Base-by-base conservation (phyloP, 176 grass and related monocot species). In the Leersia perrieri region DNA sequence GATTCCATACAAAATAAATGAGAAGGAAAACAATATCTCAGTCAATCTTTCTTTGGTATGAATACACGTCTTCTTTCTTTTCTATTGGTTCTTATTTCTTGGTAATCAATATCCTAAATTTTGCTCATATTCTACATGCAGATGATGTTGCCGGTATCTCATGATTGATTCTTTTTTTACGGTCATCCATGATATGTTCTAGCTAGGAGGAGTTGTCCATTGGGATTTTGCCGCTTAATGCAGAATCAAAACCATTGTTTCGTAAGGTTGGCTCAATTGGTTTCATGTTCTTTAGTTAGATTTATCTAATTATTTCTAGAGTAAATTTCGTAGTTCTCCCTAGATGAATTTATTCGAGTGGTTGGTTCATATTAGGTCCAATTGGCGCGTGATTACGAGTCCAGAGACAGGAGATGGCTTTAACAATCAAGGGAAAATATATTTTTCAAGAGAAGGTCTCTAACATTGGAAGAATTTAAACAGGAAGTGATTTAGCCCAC, bases 251-350 rank as follows among this genome's bases (percentile, higher is more conserved):
- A 72, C 79, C 5, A 22, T 32, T 16, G 30, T 66, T 66, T 27
- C 26, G 11, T 14, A 57, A 60, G 82, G 84, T 94, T 73, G 75
- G 84, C 62, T 69, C 39, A 78, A 87, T 91, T 68, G 63, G 66
- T 30, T 70, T 15, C 41, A 36, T 16, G 35, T 60, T 60, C 72
- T 34, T 80, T 60, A 72, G 15, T 70, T 69, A 63, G 70, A 27
- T 51, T 65, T 15, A 63, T 51, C 76, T 68, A 26, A 63, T 60
- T 58, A 14, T 38, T 33, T 33, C 35, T 22, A 29, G 70, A 80
- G 81, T 85, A 73, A 33, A 62, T 74, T 25, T 10, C 64, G 53
- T 71, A 60, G 81, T 66, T 42, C 45, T 20, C 15, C 16, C 7
- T 7, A 51, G 45, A 20, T 51, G 49, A 53, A 53, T 53, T 53